Base-by-base conservation (phyloP, 805 yeast species). In the Suhomyces vadensis region DNA sequence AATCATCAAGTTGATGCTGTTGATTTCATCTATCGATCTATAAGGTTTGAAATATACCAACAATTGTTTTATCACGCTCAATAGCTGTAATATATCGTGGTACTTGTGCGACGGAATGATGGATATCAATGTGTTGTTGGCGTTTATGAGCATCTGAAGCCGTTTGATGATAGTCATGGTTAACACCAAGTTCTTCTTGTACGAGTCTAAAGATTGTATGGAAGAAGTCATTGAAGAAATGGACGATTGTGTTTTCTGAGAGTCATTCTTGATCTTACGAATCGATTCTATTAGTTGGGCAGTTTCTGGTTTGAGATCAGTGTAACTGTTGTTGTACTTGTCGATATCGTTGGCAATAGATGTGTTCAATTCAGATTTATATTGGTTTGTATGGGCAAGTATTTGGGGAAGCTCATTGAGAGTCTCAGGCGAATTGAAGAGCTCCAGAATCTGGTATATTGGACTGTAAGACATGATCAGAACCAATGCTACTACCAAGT, bases 121-220 rank as follows among this genome's bases (percentile, higher is more conserved):
- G 5, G 64, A 57, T 13, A 73, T 73, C 37, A 89, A 72, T 49
- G 79, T 79, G 33, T 81, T 82, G 60, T 82, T 83, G 2, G 95
- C 91, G 16, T 80, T 82, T 5, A 87, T 75, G 39, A 94, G 72
- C 87, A 91, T 91, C 57, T 90, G 95, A 29, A 94, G 71, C 49
- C 96, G 77, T 56, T 92, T 87, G 52, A 92, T 72, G 27, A 90
- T 82, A 1, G 95, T 88, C 87, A 94, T 87, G 8, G 94, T 81
- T 21, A 81, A 73, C 1, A 89, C 91, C 39, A 94, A 69, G 61
- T 94, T 94, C 58, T 79, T 81, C 69, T 94, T 94, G 26, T 91
- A 83, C 40, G 78, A 79, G 63, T 94, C 98, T 47, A 94, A 72
- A 17, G 75, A 68, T 53, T 88, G 85, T 49, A 94, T 90, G 31